A percentile compares a stretch with the other conserved stretches of the same genome.
phyloP scores from a whole-genome alignment of 1,284 basidiomycete species.

The Wallemia mellicola region DNA sequence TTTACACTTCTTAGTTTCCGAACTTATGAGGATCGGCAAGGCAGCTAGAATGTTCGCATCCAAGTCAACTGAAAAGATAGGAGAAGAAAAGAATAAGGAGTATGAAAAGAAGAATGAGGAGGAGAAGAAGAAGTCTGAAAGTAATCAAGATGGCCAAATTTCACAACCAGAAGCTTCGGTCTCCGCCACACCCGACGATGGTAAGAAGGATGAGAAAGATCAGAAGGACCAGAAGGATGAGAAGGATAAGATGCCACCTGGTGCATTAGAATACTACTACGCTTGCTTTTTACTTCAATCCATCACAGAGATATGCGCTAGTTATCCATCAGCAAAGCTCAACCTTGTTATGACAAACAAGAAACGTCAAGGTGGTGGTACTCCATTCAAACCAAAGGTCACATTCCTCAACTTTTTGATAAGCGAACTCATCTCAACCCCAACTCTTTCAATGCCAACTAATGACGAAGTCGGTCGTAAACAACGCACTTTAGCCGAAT shows the following conservation, averaged over 20 bases:
- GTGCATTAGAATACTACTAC: conserved; percentile 26
- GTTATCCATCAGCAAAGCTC: conserved; percentile 68
- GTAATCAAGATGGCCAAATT: conserved; percentile 10
- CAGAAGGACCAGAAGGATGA: conserved; percentile 4
- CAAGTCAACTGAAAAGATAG: conserved; percentile 3
- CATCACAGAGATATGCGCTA: conserved; percentile 70
- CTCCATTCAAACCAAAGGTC: conserved; percentile 15
- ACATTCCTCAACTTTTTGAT: conserved; percentile 44
- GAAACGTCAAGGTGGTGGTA: conserved; percentile 28
- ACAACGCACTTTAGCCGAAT: conserved; percentile 30
- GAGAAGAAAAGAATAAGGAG: conserved; percentile 1
- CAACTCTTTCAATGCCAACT: conserved; percentile 29
- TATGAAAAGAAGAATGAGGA: conserved; percentile 6
- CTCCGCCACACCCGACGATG: conserved; percentile 3
- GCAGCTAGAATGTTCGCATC: conserved; percentile 8
- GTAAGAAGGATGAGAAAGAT: conserved; percentile 4
- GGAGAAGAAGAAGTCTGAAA: conserved; percentile 24
- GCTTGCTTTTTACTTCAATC: conserved; percentile 69
- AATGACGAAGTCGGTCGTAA: conserved; percentile 19
- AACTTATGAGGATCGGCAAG: conserved; percentile 34
- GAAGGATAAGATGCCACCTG: conserved; percentile 6
- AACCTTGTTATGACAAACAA: conserved; percentile 51
- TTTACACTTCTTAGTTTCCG: conserved; percentile 38
- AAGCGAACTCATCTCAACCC: conserved; percentile 42
- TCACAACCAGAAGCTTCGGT: conserved; percentile 3